Percentiles rank a stretch among this genome's conserved stretches.
Conservation (phyloP, 108 stramenopile species). For the Discostella pseudostelligera region DNA sequence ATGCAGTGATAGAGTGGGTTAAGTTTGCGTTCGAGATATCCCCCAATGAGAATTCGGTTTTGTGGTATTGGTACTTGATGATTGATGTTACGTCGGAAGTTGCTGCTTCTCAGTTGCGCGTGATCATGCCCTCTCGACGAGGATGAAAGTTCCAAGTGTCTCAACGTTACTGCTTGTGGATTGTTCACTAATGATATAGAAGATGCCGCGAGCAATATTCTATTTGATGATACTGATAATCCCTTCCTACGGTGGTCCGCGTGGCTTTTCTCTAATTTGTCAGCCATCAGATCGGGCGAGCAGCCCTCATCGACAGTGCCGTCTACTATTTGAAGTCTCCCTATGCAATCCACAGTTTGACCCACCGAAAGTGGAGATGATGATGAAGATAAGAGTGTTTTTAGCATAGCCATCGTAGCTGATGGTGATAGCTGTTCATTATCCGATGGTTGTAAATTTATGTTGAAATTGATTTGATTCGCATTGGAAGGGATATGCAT, state of each 20-base stretch:
- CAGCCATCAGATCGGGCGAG: neutral
- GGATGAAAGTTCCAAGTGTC: constrained; percentile 41
- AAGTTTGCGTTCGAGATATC: constrained; percentile 28
- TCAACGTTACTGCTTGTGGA: constrained; percentile 33
- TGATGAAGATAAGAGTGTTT: constrained; percentile 15
- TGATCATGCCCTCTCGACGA: constrained; percentile 1
- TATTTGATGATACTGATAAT: neutral
- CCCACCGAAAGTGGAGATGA: constrained; percentile 23
- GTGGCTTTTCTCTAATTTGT: neutral
- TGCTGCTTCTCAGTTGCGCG: neutral
- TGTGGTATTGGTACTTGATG: constrained; percentile 11
- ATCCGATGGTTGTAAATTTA: neutral
- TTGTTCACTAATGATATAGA: constrained; percentile 34
- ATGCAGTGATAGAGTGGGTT: constrained; percentile 28
- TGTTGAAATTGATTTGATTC: neutral
- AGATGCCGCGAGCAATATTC: constrained; percentile 26
- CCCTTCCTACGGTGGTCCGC: neutral
- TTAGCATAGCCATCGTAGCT: neutral
- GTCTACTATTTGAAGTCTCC: constrained; percentile 12
- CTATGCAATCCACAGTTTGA: constrained; percentile 46
- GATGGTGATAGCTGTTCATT: neutral
- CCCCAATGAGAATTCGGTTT: constrained; percentile 32
- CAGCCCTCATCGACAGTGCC: neutral
- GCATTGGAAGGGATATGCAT: too few species aligned
- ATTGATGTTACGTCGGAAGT: neutral